Evolutionary conservation across 208 protist genomes (phyloP).

Genomic region (Crithidia sp.): DNA sequence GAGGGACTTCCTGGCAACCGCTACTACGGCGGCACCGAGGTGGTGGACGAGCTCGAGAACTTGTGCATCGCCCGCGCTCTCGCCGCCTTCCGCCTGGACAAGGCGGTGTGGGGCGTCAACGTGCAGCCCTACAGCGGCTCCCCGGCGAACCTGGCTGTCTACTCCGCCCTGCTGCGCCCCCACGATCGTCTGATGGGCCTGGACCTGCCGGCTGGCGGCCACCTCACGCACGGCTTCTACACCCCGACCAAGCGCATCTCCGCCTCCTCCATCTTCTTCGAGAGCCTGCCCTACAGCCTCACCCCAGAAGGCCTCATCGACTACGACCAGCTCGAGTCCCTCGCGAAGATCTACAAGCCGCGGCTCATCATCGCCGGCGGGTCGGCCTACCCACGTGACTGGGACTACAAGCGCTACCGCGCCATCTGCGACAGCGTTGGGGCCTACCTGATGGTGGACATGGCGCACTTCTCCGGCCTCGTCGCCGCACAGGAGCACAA

Average conservation of each 20-base stretch:
- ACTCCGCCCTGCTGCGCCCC: constrained; percentile 96
- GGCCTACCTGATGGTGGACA: constrained; percentile 97
- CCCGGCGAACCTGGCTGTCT: constrained; percentile 98
- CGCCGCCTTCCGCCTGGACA: constrained; percentile 93
- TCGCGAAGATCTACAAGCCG: constrained; percentile 94
- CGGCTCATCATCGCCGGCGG: constrained; percentile 96
- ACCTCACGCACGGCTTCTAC: constrained; percentile 98
- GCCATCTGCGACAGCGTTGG: constrained; percentile 89
- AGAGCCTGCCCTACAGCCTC: constrained; percentile 97
- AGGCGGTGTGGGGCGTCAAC: constrained; percentile 98
- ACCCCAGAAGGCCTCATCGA: constrained; percentile 95
- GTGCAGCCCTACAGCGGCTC: constrained; percentile 99
- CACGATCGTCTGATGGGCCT: constrained; percentile 98
- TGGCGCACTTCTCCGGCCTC: constrained; percentile 98
- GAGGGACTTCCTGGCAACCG: constrained; percentile 96
- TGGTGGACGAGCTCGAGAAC: constrained; percentile 97
- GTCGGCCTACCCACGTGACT: constrained; percentile 98
- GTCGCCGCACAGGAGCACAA: constrained; percentile 88
- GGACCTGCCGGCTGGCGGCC: constrained; percentile 87
- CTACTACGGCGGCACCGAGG: constrained; percentile 99
- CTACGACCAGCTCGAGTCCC: constrained; percentile 94
- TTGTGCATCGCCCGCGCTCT: constrained; percentile 95
- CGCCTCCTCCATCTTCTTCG: constrained; percentile 97
- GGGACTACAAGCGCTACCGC: constrained; percentile 95
- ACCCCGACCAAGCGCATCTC: constrained; percentile 97